A percentile compares a stretch with the other conserved stretches of the same genome.
These are phyloP conservation scores for Xylariaceae sp. DNA, from an alignment of 2,329 filamentous ascomycete species.

Conservation along the genomic window DNA sequence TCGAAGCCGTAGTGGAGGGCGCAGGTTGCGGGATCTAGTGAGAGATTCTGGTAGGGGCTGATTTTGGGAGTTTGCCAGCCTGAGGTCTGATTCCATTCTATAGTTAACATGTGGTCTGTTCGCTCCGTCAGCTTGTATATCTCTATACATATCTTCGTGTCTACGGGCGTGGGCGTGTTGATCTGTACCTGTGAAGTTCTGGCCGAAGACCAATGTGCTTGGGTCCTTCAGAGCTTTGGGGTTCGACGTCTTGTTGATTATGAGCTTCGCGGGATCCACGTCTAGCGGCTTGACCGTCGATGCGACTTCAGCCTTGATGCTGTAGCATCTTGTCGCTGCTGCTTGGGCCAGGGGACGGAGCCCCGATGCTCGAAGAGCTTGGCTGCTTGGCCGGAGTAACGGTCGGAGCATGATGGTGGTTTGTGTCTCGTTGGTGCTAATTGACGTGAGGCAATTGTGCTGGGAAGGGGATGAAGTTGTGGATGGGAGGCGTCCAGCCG, in stretches of 20 bases:
- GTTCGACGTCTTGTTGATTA: conserved; percentile 66
- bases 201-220: conserved; percentile 83
- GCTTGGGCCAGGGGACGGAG: conserved; percentile 32
- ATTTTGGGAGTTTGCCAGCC: conserved; percentile 85
- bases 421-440: neutral
- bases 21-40: conserved; percentile 90
- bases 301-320: conserved; percentile 49
- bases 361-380: conserved; percentile 33
- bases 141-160: neutral
- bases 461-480: neutral
- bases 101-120: conserved; percentile 93
- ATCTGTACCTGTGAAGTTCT: conserved; percentile 90
- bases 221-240: conserved; percentile 72
- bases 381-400: conserved; percentile 40
- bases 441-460: neutral
- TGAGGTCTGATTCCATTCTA: conserved; percentile 83
- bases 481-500: too few relatives aligned
- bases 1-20: conserved; percentile 99
- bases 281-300: conserved; percentile 54
- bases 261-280: conserved; percentile 74
- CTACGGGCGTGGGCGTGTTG: conserved; percentile 20
- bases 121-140: neutral
- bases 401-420: conserved; percentile 42
- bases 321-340: conserved; percentile 44
- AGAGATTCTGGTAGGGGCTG: conserved; percentile 92